These are phyloP conservation scores for Apophysomyces trapeziformis DNA, from an alignment of 371 early-diverging fungal species.

Conservation along the genomic window DNA sequence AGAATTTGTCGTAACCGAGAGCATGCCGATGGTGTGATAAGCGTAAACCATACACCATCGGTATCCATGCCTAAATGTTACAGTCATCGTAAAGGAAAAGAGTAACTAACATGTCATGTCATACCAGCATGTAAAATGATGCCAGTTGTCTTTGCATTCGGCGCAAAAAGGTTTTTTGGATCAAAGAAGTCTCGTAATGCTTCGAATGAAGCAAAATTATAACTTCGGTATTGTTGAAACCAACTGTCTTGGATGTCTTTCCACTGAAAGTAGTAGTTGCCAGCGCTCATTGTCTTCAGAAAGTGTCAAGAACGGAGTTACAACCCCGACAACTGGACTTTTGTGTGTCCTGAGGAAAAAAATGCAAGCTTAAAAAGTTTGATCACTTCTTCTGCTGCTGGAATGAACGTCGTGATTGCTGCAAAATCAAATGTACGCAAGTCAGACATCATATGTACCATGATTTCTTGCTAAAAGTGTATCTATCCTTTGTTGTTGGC, in stretches of 20 bases:
- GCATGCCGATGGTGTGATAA: background rate
- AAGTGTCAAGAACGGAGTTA: too few species aligned
- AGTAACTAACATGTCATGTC: background rate
- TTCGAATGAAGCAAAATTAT: background rate
- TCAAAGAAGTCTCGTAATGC: background rate
- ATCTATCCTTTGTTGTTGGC: too few species aligned
- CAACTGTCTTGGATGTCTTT: background rate
- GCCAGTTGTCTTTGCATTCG: background rate
- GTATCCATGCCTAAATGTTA: background rate
- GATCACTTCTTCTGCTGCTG: too few species aligned
- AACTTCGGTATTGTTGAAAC: background rate
- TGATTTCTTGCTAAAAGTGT: too few species aligned
- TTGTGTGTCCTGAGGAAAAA: too few species aligned
- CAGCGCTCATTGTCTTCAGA: too few species aligned
- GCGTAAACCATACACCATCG: background rate
- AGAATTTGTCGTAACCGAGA: background rate
- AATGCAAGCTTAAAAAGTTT: too few species aligned
- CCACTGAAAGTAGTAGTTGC: background rate
- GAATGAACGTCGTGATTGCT: too few species aligned
- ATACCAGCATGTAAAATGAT: slow-evolving; percentile 8
- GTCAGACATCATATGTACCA: too few species aligned
- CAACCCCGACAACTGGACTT: too few species aligned
- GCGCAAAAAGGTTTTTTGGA: background rate
- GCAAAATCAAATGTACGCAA: too few species aligned
- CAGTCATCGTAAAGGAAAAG: too few species aligned